Base-by-base conservation (phyloP, 306 rosid genomes). In the Trifolium fragiferum region DNA sequence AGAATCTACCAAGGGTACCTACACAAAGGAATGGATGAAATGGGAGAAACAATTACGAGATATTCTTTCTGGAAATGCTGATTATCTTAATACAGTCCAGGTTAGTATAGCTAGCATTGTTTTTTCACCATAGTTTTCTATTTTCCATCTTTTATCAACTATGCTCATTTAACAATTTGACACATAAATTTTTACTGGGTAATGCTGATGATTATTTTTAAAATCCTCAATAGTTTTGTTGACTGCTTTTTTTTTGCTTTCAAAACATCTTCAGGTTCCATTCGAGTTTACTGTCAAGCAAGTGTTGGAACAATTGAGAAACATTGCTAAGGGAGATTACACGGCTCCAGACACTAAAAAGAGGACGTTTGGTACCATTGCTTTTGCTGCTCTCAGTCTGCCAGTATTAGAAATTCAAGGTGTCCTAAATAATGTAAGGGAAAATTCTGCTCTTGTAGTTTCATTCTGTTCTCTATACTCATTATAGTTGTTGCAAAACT, bases 41-140 rank as follows among this genome's bases (percentile, higher is more conserved):
- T 90, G 98, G 98, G 98, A 94, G 90, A 88, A 83, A 84, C 79
- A 84, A 79, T 74, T 94, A 77, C 88, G 89, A 57, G 86, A 86
- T 65, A 76, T 79, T 70, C 85, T 91, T 81, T 76, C 68, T 61
- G 80, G 68, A 76, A 87, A 88, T 80, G 81, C 91, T 8, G 96
- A 94, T 63, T 91, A 94, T 83, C 84, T 94, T 41, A 88, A 86
- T 75, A 87, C 94, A 51, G 75, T 88, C 77, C 98, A 94, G 96
- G 98, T 91, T 64, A 46, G 69, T 59, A 40, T 72, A 49, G 43
- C 73, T 14, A 13, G 19, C 38, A n/a, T 54, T 44, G 19, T 25
- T 15, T 12, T 60, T n/a, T 25, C 6, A 9, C 27, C 55, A 54
- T 14, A 68, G 50, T 61, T 58, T 46, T 33, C 61, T 35, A 41